Evolutionary conservation across 441 rosid genomes (phyloP), one percentile per base, ranked within the genome.

Genomic region (Lepidium campestre): DNA sequence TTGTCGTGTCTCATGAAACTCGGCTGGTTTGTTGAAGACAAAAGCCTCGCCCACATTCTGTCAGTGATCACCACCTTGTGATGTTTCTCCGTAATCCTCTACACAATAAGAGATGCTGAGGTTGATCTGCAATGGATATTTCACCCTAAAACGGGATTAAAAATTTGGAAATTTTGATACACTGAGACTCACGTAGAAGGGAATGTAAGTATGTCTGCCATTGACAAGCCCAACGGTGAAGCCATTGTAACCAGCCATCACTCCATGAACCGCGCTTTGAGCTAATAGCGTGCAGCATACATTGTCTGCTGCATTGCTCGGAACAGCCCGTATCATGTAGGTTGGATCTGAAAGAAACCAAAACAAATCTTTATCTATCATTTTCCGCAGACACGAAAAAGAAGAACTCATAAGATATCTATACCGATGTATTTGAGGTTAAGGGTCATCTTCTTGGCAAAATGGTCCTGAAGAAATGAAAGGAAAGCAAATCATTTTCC

Each of bases 191-290:
- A 85, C 91, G 7, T 87, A 27, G 73, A 82, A 90, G 2, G 98
- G 98, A 42, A 86, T 86, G 75, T 88, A 88, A 62, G 84, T 81
- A 44, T 90, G 96, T 64, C 90, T 79, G 32, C 96, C 93, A 62
- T 88, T 88, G 27, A 88, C 92, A 32, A 83, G 88, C 15, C 96
- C 94, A 27, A 76, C 83, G 2, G 96, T 88, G 77, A 86, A 88
- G 34, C 96, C 96, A 6, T 90, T 90, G 72, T 84, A 88, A 47
- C 97, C 94, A 0, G 97, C 96, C 97, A 90, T 88, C 14, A 94
- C 91, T 10, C 97, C 98, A 52, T 88, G 98, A 50, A 93, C 83
- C 9, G 85, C 91, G 45, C 96, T 85, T 59, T 90, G 96, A 78
- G 93, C 95, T 34, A 90, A 84, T 17, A 85, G 83, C 10, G 93